Evolutionary conservation across 2,329 filamentous ascomycete species (phyloP).

Genomic region (Colletotrichum musicola): DNA sequence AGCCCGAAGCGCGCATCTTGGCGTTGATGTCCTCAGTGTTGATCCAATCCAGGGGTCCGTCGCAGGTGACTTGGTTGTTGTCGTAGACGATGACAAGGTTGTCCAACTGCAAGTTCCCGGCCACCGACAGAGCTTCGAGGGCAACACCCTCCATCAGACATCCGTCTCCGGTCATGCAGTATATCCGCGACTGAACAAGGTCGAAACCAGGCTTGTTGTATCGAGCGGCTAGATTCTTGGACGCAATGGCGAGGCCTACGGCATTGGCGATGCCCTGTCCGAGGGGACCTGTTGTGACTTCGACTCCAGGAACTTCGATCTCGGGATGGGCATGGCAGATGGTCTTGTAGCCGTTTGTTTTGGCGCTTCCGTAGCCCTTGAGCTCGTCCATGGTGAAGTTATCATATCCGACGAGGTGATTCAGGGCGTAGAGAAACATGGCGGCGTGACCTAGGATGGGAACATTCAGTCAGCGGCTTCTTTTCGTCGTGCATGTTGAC

Average conservation of each 20-base stretch:
- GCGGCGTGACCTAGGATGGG: slow-evolving; percentile 56
- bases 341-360: slow-evolving; percentile 44
- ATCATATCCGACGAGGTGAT: slow-evolving; percentile 63
- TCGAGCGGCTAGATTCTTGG: slow-evolving; percentile 63
- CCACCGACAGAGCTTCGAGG: slow-evolving; percentile 65
- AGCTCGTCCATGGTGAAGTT: slow-evolving; percentile 65
- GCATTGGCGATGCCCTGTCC: slow-evolving; percentile 70
- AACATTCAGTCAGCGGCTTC: too few relatives aligned
- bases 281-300: slow-evolving; percentile 69
- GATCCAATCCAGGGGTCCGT: slow-evolving; percentile 64
- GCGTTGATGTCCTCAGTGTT: slow-evolving; percentile 67
- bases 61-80: slow-evolving; percentile 70
- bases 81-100: slow-evolving; percentile 69
- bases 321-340: slow-evolving; percentile 67
- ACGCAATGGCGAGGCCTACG: slow-evolving; percentile 67
- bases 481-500: too few relatives aligned
- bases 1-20: slow-evolving; percentile 67
- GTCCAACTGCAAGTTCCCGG: slow-evolving; percentile 63
- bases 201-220: slow-evolving; percentile 64
- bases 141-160: slow-evolving; percentile 69
- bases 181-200: slow-evolving; percentile 63
- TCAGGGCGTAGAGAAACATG: slow-evolving; percentile 63
- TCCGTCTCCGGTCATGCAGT: slow-evolving; percentile 67
- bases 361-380: slow-evolving; percentile 57
- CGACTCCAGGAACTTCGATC: slow-evolving; percentile 66